phyloP scores from a whole-genome alignment of 73 alveolate genomes.

The Paramecium sexaurelia region DNA sequence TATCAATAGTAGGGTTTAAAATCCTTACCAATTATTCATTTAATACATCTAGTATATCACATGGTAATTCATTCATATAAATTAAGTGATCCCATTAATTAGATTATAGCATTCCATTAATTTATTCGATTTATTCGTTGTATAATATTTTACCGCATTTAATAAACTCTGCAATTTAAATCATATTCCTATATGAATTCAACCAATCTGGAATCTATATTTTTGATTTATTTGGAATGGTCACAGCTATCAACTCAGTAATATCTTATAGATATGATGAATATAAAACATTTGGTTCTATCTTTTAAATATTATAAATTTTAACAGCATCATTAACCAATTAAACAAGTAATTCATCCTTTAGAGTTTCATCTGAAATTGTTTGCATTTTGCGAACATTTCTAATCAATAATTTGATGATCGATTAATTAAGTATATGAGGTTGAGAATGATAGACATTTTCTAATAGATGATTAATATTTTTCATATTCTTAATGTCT shows the following conservation, averaged over 20 bases:
- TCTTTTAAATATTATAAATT: neutral
- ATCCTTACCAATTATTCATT: constrained; percentile 9
- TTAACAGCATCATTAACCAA: neutral
- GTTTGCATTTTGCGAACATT: constrained; percentile 37
- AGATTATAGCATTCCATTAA: neutral
- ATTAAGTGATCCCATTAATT: constrained; percentile 49
- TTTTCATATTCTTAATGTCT: neutral
- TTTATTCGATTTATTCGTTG: neutral
- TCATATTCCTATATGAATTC: neutral
- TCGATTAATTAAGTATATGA: neutral
- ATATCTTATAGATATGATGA: constrained; percentile 63
- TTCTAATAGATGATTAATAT: neutral
- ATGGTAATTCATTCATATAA: constrained; percentile 38
- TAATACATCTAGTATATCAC: constrained; percentile 41
- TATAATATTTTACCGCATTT: constrained; percentile 38
- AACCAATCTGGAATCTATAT: constrained; percentile 58
- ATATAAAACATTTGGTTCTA: constrained; percentile 58
- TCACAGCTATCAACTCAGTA: constrained; percentile 58
- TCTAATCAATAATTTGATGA: constrained; percentile 60
- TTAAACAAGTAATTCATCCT: constrained; percentile 33
- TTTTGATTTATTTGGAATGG: neutral
- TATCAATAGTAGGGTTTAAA: constrained; percentile 10
- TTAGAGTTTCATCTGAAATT: neutral
- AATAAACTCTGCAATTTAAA: constrained; percentile 52
- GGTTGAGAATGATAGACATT: neutral